Conservation (phyloP, 805 yeast genomes). For the Saturnispora mendoncae region DNA sequence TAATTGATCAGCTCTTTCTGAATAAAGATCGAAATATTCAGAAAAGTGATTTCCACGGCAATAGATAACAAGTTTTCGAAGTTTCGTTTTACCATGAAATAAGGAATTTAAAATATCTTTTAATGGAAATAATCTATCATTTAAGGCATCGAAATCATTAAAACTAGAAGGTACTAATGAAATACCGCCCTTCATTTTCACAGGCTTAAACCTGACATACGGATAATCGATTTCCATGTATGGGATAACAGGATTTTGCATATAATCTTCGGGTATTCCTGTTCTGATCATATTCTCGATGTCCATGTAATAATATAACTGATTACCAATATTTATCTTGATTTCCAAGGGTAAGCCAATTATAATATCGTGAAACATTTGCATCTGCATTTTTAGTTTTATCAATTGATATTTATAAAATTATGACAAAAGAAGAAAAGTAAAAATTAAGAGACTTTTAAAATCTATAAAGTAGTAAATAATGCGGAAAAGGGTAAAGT, state of each 20-base stretch:
- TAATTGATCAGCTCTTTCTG: background rate
- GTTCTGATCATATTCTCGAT: conserved; percentile 7
- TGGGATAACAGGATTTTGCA: conserved; percentile 5
- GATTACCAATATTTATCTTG: background rate
- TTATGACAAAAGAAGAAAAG: too few relatives aligned
- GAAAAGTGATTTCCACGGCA: background rate
- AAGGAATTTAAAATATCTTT: background rate
- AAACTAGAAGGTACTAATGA: background rate
- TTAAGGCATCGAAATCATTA: conserved; percentile 3
- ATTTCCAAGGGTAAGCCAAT: background rate
- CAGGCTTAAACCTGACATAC: conserved; percentile 4
- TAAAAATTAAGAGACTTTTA: background rate
- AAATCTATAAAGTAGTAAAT: background rate
- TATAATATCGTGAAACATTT: background rate
- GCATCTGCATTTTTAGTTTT: too few relatives aligned
- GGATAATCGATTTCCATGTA: conserved; percentile 8
- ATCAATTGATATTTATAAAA: too few relatives aligned
- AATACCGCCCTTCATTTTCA: conserved; percentile 4
- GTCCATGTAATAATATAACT: background rate
- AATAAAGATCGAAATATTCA: background rate
- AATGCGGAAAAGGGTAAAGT: background rate
- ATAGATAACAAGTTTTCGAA: background rate
- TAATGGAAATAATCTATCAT: background rate
- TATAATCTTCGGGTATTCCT: background rate
- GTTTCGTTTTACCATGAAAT: conserved; percentile 1